Conservation (phyloP, 2,329 filamentous ascomycete genomes). For the Diaporthe amygdali region DNA sequence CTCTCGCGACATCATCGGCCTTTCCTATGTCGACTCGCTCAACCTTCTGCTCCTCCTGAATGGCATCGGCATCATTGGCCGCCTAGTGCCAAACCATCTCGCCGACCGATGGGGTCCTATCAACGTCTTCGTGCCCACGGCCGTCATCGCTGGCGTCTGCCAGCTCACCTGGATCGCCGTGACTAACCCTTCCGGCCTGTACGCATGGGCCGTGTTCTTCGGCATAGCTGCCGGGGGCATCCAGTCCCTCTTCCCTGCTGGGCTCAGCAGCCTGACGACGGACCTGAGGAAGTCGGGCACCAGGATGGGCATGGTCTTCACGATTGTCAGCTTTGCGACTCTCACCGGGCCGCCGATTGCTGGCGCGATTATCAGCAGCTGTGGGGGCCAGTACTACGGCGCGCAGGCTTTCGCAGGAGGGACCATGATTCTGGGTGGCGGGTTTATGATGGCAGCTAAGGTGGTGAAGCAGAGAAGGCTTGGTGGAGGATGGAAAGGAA, state of each 20-base stretch:
- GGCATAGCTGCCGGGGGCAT: conserved; percentile 69
- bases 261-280: conserved; percentile 58
- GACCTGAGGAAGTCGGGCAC: conserved; percentile 58
- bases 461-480: conserved; percentile 43
- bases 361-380: conserved; percentile 51
- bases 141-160: conserved; percentile 45
- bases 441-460: conserved; percentile 45
- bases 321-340: conserved; percentile 58
- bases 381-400: conserved; percentile 48
- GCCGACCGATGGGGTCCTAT: conserved; percentile 65
- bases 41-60: conserved; percentile 71
- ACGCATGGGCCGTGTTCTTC: conserved; percentile 67
- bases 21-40: conserved; percentile 57
- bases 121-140: conserved; percentile 62
- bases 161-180: conserved; percentile 67
- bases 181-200: conserved; percentile 52
- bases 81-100: conserved; percentile 61
- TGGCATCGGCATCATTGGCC: conserved; percentile 62
- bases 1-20: conserved; percentile 45
- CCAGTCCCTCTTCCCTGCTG: conserved; percentile 70
- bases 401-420: conserved; percentile 55
- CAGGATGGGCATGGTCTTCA: conserved; percentile 64
- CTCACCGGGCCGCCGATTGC: conserved; percentile 58
- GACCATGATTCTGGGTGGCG: conserved; percentile 46
- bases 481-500: conserved; percentile 44